A percentile compares a stretch with the other conserved stretches of the same genome.
These are phyloP conservation scores for Serendipita sp. DNA, from an alignment of 768 basidiomycete genomes.

Conservation along the genomic window DNA sequence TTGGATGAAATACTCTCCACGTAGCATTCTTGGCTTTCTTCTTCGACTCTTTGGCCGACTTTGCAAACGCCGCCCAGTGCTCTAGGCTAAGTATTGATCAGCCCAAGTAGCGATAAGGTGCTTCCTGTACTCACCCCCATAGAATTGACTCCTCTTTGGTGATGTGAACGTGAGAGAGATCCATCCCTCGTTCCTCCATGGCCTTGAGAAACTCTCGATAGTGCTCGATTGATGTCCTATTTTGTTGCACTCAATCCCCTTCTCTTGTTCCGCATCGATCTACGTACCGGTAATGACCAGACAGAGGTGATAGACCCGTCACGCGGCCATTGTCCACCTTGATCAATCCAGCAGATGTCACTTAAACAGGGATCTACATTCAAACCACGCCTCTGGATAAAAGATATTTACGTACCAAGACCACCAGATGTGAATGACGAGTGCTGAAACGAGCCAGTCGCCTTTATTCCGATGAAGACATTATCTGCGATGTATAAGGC, in stretches of 20 bases:
- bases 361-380: slow-evolving; percentile 24
- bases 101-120: too few relatives aligned
- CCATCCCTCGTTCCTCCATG: slow-evolving; percentile 36
- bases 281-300: slow-evolving; percentile 45
- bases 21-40: slow-evolving; percentile 30
- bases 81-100: background rate
- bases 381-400: background rate
- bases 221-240: slow-evolving; percentile 44
- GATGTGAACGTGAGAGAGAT: slow-evolving; percentile 43
- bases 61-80: slow-evolving; percentile 5
- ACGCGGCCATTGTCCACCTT: slow-evolving; percentile 46
- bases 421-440: slow-evolving; percentile 40
- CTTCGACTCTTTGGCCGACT: slow-evolving; percentile 31
- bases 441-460: slow-evolving; percentile 47
- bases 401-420: slow-evolving; percentile 13
- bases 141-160: slow-evolving; percentile 44
- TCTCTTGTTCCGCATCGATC: background rate
- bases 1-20: slow-evolving; percentile 17
- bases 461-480: slow-evolving; percentile 54
- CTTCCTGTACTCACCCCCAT: slow-evolving; percentile 37
- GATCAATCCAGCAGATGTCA: slow-evolving; percentile 51
- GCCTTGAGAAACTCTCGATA: slow-evolving; percentile 40
- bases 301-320: slow-evolving; percentile 44
- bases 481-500: slow-evolving; percentile 28
- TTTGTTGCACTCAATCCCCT: background rate